A percentile compares a stretch with the other conserved stretches of the same genome.
Conservation (phyloP, 2,329 filamentous ascomycete species). For the Thermoascus crustaceus region DNA sequence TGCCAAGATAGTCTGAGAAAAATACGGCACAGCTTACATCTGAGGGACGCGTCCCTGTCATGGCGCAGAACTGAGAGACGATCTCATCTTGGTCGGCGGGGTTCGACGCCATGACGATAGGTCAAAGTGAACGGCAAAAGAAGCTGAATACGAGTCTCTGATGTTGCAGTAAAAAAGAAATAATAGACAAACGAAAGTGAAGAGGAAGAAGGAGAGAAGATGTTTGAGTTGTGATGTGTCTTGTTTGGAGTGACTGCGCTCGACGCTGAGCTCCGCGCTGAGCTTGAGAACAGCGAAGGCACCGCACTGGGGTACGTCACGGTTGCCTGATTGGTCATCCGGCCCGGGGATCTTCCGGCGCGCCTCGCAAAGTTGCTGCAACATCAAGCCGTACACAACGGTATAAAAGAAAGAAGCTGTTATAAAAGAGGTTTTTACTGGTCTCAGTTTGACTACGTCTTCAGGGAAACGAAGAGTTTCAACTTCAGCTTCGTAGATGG, state of each 20-base stretch:
- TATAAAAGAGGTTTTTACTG: neutral
- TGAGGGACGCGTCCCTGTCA: conserved; percentile 46
- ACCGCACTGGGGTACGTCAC: conserved; percentile 28
- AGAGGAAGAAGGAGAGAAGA: conserved; percentile 9
- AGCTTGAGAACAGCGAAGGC: neutral
- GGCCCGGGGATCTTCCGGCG: conserved; percentile 16
- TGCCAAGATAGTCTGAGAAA: conserved; percentile 1
- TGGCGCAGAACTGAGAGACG: conserved; percentile 46
- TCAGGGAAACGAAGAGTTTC: no score
- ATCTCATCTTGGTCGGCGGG: conserved; percentile 33
- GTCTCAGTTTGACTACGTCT: no score
- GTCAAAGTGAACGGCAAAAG: conserved; percentile 7
- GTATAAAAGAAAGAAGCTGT: neutral
- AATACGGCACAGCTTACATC: conserved; percentile 32
- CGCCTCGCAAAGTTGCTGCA: neutral
- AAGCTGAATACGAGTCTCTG: conserved; percentile 5
- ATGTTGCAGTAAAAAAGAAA: conserved; percentile 10
- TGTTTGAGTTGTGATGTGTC: neutral
- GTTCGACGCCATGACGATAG: conserved; percentile 26
- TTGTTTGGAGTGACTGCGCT: conserved; percentile 1
- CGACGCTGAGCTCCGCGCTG: conserved; percentile 1
- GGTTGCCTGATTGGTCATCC: conserved; percentile 31
- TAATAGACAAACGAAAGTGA: conserved; percentile 9
- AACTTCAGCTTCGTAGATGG: no score
- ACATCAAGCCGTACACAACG: neutral